Evolutionary conservation across 805 yeast species (phyloP).

Genomic region (Starmerella apis): DNA sequence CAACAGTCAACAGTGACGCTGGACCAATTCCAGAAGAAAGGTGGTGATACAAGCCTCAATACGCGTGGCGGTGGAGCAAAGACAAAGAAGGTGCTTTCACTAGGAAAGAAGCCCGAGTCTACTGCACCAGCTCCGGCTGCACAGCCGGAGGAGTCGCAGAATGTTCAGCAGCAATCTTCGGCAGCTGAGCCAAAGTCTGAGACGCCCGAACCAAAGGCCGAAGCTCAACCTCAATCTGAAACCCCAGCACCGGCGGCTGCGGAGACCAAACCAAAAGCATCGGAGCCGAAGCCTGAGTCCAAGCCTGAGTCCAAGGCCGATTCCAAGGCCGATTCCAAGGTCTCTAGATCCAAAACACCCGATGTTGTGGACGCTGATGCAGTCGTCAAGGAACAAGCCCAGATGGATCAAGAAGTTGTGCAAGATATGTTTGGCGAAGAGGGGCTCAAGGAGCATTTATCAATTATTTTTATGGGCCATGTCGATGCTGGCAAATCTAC

Average conservation of each 20-base stretch:
- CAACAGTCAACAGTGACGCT: constrained; percentile 21
- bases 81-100: constrained; percentile 24
- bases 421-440: constrained; percentile 73
- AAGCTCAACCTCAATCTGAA: background rate
- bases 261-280: background rate
- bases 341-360: constrained; percentile 4
- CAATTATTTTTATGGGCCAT: constrained; percentile 97
- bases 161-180: constrained; percentile 1
- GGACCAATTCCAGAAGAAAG: constrained; percentile 26
- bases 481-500: constrained; percentile 99
- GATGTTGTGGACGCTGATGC: constrained; percentile 24
- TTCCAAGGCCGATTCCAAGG: background rate
- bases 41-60: constrained; percentile 22
- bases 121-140: background rate
- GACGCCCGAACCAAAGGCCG: constrained; percentile 1
- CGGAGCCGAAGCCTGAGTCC: background rate
- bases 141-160: background rate
- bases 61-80: constrained; percentile 19
- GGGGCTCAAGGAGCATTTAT: constrained; percentile 72
- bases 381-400: constrained; percentile 25
- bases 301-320: background rate
- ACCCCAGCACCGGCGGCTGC: background rate
- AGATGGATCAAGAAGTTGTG: constrained; percentile 61
- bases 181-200: background rate
- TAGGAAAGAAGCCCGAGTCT: constrained; percentile 16